These are phyloP conservation scores for Suaeda aralocaspica DNA, from an alignment of 148 eudicot species.

Conservation along the genomic window DNA sequence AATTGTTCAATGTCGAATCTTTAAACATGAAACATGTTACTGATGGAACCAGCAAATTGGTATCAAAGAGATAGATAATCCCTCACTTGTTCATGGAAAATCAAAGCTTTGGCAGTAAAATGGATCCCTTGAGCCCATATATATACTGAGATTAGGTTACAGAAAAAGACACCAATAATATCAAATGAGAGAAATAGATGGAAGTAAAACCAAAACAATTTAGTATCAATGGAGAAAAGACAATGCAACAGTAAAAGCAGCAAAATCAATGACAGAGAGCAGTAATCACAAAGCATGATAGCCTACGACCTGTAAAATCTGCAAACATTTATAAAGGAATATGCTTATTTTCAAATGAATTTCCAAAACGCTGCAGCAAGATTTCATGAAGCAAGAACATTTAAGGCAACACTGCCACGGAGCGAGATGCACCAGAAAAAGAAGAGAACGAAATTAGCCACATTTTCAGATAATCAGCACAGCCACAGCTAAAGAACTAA, in stretches of 20 bases:
- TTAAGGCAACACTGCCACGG: neutral
- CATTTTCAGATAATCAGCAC: neutral
- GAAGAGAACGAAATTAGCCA: neutral
- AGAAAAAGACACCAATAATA: neutral
- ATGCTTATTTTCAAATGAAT: neutral
- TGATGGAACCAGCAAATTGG: neutral
- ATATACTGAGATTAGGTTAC: neutral
- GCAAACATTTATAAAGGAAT: neutral
- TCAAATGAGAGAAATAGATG: neutral
- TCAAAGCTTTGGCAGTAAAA: constrained; percentile 1
- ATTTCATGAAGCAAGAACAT: neutral
- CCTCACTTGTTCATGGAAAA: neutral
- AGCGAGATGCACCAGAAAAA: neutral
- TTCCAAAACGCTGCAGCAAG: neutral
- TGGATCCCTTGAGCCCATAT: neutral
- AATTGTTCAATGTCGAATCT: neutral
- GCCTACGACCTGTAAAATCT: constrained; percentile 1
- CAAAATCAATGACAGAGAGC: neutral
- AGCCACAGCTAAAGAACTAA: neutral
- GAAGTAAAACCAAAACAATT: neutral
- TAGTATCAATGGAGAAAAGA: neutral
- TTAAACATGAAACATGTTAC: neutral
- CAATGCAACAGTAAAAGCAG: neutral
- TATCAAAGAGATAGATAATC: neutral
- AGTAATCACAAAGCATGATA: neutral